Conservation (phyloP, 2,329 filamentous ascomycete species). For the Xylariaceae sp. region DNA sequence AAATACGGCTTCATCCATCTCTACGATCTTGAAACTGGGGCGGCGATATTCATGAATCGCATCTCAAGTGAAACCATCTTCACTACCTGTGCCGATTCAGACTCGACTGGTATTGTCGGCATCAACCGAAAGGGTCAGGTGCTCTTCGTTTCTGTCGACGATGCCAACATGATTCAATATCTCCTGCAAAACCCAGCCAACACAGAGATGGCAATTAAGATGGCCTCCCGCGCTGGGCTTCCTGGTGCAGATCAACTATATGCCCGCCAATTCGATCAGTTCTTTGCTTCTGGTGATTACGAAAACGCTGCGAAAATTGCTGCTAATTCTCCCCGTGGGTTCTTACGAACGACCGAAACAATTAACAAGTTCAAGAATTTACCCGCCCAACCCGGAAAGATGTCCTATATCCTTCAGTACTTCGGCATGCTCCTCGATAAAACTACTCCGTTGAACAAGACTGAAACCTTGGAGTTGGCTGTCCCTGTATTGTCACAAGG, state of each 20-base stretch:
- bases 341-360: slow-evolving; percentile 91
- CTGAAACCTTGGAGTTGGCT: slow-evolving; percentile 93
- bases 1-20: slow-evolving; percentile 99
- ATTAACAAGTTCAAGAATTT: slow-evolving; percentile 95
- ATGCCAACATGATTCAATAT: slow-evolving; percentile 89
- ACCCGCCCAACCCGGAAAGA: slow-evolving; percentile 79
- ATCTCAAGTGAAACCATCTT: slow-evolving; percentile 99
- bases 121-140: slow-evolving; percentile 99
- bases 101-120: slow-evolving; percentile 87
- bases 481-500: slow-evolving; percentile 92
- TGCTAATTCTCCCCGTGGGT: slow-evolving; percentile 94
- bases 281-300: slow-evolving; percentile 81
- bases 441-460: slow-evolving; percentile 81
- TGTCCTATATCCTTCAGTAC: slow-evolving; percentile 95
- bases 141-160: slow-evolving; percentile 90
- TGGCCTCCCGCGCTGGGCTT: slow-evolving; percentile 91
- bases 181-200: slow-evolving; percentile 96
- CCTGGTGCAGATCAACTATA: slow-evolving; percentile 95
- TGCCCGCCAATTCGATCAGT: slow-evolving; percentile 87
- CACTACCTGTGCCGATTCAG: slow-evolving; percentile 83
- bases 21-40: slow-evolving; percentile 94
- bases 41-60: slow-evolving; percentile 98
- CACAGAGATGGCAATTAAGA: slow-evolving; percentile 90
- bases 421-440: slow-evolving; percentile 98
- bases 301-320: slow-evolving; percentile 92